Percentiles rank a stretch among this genome's conserved stretches.
These are phyloP conservation scores for Citrus reticulata DNA, from an alignment of 345 rosid genomes.

Conservation along the genomic window DNA sequence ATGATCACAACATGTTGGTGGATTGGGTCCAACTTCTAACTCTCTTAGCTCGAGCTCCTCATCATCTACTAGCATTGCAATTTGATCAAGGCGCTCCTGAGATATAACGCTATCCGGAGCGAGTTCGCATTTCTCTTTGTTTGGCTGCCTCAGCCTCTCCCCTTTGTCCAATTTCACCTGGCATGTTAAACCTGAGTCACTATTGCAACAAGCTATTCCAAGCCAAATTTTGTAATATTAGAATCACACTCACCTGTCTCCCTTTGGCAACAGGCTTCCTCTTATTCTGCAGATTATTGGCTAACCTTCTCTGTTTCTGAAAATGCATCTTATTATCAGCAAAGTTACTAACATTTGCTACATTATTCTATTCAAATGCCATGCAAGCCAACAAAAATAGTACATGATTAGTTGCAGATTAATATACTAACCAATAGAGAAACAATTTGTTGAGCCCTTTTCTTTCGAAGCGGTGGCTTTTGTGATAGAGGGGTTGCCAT, in stretches of 20 bases:
- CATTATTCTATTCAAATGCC: neutral
- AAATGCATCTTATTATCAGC: slow-evolving; percentile 21
- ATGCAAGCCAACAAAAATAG: neutral
- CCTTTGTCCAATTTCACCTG: slow-evolving; percentile 45
- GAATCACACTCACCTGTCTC: slow-evolving; percentile 47
- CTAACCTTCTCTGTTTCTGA: slow-evolving; percentile 57
- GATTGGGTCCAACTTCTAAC: slow-evolving; percentile 58
- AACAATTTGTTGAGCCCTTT: slow-evolving; percentile 40
- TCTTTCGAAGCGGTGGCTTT: slow-evolving; percentile 35
- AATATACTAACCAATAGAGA: slow-evolving; percentile 51
- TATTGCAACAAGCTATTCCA: slow-evolving; percentile 10
- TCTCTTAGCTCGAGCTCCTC: slow-evolving; percentile 90
- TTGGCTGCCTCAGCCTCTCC: slow-evolving; percentile 30
- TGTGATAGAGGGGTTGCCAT: slow-evolving; percentile 16
- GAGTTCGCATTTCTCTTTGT: slow-evolving; percentile 67
- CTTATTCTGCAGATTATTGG: slow-evolving; percentile 45
- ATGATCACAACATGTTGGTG: slow-evolving; percentile 59
- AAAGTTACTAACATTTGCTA: slow-evolving; percentile 9
- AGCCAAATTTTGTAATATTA: slow-evolving; percentile 8
- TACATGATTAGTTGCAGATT: slow-evolving; percentile 2
- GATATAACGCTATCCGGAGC: slow-evolving; percentile 38
- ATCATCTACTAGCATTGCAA: slow-evolving; percentile 65
- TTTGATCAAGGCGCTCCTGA: slow-evolving; percentile 38
- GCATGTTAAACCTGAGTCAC: slow-evolving; percentile 24
- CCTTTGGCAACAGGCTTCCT: slow-evolving; percentile 44